phyloP scores from a whole-genome alignment of 208 protist species.

The Borovskyia barvae region DNA sequence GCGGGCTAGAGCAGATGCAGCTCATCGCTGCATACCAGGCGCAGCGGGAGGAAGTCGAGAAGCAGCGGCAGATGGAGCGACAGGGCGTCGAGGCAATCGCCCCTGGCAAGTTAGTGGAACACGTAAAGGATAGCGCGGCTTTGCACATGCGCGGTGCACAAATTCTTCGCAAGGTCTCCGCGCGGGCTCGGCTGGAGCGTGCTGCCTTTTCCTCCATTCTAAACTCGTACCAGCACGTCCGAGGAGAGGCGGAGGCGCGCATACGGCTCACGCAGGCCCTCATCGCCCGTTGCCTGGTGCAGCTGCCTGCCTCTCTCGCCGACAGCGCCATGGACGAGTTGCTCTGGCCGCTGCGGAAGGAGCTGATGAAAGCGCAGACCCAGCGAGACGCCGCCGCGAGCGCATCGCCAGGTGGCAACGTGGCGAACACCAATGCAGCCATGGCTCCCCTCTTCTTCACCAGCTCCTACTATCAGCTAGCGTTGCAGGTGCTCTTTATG shows the following conservation, averaged over 20 bases:
- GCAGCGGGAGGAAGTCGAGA: conserved; percentile 69
- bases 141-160: conserved; percentile 49
- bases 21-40: conserved; percentile 51
- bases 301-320: conserved; percentile 44
- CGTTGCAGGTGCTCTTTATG: conserved; percentile 71
- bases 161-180: conserved; percentile 39
- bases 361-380: conserved; percentile 29
- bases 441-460: conserved; percentile 19
- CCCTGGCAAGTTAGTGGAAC: conserved; percentile 51
- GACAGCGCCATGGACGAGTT: conserved; percentile 71
- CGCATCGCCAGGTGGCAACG: neutral
- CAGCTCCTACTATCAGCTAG: conserved; percentile 57
- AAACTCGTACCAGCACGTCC: conserved; percentile 37
- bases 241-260: conserved; percentile 48
- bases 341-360: conserved; percentile 25
- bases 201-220: conserved; percentile 62
- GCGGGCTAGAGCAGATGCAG: conserved; percentile 65
- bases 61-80: conserved; percentile 53
- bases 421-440: conserved; percentile 5
- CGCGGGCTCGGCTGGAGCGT: conserved; percentile 43
- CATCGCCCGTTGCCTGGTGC: conserved; percentile 62
- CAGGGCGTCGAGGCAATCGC: conserved; percentile 77
- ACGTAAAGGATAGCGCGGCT: conserved; percentile 50
- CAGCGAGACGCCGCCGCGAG: conserved; percentile 13
- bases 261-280: conserved; percentile 63